Base-by-base conservation (phyloP, 257 asterid species). In the Anisodus tanguticus region DNA sequence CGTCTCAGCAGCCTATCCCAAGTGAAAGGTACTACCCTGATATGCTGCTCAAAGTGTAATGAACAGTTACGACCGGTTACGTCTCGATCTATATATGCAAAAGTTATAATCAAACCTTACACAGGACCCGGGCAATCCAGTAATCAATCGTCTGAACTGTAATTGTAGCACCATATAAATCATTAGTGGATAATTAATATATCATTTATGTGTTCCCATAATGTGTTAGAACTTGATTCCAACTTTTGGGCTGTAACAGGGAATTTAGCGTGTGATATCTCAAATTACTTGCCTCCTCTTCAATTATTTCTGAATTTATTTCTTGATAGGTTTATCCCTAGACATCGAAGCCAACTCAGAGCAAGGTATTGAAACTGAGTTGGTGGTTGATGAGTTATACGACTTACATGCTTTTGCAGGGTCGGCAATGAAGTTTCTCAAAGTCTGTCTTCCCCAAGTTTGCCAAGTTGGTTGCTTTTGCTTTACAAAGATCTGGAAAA, bases 401-500 rank as follows among this genome's bases (percentile, higher is more conserved):
- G 45, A 85, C 80, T 83, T 81, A 72, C 71, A 62, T 68, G 58
- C 16, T 22, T 86, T 60, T 88, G 86, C 94, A 95, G 99, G 84
- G 54, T 51, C 66, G 86, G 39, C 80, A 90, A 84, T 87, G 94
- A 90, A 86, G 90, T 63, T 76, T 80, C 85, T 49, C 87, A 85
- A 86, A 88, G 63, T 82, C 86, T 84, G 81, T 84, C 87, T 83
- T 87, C 94, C 58, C 66, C 89, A 39, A 89, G 87, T 87, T 93
- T 94, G 39, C 60, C 90, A 55, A 88, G 89, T 86, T 95, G 97
- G 98, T 85, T 95, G 87, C 71, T 80, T 87, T 89, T 78, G 85
- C 95, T 97, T 76, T 85, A 86, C 87, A 84, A 87, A 81, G 98
- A 95, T 92, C 94, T 97, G 83, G 91, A 90, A 79, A 90, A 80